phyloP scores from a whole-genome alignment of 345 rosid species.

The Populus ilicifolia region DNA sequence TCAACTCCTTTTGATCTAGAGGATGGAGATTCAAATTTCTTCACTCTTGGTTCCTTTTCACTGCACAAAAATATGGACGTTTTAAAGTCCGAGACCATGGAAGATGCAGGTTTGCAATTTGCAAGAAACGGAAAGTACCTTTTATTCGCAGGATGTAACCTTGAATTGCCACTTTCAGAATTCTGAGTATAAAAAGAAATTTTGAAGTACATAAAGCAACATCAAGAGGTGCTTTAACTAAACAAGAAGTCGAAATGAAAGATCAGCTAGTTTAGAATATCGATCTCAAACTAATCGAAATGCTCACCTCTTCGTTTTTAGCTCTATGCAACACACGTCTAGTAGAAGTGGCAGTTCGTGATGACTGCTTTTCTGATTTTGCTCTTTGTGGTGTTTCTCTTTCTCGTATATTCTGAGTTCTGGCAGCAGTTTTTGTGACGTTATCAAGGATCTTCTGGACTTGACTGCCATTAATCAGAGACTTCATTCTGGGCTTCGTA shows the following conservation, averaged over 20 bases:
- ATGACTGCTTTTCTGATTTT: constrained; percentile 33
- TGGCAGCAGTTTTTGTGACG: constrained; percentile 26
- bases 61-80: constrained; percentile 31
- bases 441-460: constrained; percentile 19
- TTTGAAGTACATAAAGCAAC: background rate
- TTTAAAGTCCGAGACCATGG: background rate
- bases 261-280: background rate
- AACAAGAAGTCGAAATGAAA: background rate
- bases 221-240: background rate
- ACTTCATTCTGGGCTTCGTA: constrained; percentile 20
- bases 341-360: constrained; percentile 23
- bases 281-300: background rate
- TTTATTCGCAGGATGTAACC: constrained; percentile 30
- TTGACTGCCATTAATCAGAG: constrained; percentile 24
- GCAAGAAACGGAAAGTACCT: constrained; percentile 42
- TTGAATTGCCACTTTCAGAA: constrained; percentile 33
- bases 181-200: constrained; percentile 30
- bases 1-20: constrained; percentile 35
- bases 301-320: constrained; percentile 35
- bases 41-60: constrained; percentile 36
- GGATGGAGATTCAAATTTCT: constrained; percentile 45
- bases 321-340: constrained; percentile 20
- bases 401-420: constrained; percentile 21
- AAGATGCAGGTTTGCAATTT: constrained; percentile 5
- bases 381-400: constrained; percentile 23